These are phyloP conservation scores for Rhizopogon vulgaris DNA, from an alignment of 768 basidiomycete genomes.

Conservation along the genomic window DNA sequence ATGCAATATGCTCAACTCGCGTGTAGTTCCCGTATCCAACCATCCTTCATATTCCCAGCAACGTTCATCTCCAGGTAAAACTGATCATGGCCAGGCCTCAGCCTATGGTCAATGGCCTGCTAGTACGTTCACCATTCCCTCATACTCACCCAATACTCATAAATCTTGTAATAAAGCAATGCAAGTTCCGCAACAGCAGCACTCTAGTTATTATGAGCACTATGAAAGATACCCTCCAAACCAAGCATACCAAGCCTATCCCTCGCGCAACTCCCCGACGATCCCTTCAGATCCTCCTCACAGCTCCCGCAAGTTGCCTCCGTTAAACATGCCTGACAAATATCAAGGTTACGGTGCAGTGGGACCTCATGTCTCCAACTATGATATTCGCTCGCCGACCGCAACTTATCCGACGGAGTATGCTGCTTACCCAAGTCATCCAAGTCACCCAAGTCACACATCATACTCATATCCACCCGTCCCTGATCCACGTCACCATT, in stretches of 20 bases:
- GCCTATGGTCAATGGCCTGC: constrained; percentile 42
- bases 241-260: constrained; percentile 40
- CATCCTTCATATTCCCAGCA: constrained; percentile 57
- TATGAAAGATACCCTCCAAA: constrained; percentile 44
- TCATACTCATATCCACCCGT: constrained; percentile 28
- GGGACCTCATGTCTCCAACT: constrained; percentile 30
- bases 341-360: constrained; percentile 39
- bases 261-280: constrained; percentile 43
- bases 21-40: constrained; percentile 55
- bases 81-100: constrained; percentile 48
- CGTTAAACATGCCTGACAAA: constrained; percentile 44
- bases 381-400: constrained; percentile 57
- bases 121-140: constrained; percentile 23
- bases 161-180: constrained; percentile 8
- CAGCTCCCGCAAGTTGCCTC: constrained; percentile 56
- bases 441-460: constrained; percentile 33
- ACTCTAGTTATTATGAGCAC: constrained; percentile 49
- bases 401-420: constrained; percentile 56
- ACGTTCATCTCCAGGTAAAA: constrained; percentile 55
- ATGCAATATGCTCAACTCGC: constrained; percentile 51
- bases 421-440: constrained; percentile 36
- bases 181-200: constrained; percentile 38
- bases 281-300: constrained; percentile 39
- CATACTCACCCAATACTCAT: constrained; percentile 1
- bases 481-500: constrained; percentile 31